Evolutionary conservation across 2,329 filamentous ascomycete species (phyloP), one percentile per base, ranked within the genome.

Genomic region (Sporothrix brunneoviolacea): DNA sequence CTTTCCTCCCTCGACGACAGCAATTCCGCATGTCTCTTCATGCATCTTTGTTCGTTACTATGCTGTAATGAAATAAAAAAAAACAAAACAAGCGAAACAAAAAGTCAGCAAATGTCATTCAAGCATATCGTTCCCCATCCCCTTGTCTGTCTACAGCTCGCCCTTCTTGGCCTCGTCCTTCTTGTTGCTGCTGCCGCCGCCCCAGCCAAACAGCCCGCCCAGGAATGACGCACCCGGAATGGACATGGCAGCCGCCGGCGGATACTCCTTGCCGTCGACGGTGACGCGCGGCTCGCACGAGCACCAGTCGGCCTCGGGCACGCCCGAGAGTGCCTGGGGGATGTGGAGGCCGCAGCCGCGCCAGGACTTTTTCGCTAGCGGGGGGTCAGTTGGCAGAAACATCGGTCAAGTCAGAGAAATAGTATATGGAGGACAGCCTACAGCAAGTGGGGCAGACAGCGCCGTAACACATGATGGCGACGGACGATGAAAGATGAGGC

Each of bases 361-460:
- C 73, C 73, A 76, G 22, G 72, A 61, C 57, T 70, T 67, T 61
- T 73, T 75, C 24, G 69, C 73, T 76, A n/a, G n/a, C n/a, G n/a
- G n/a, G n/a, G n/a, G n/a, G n/a, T n/a, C n/a, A n/a, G n/a, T n/a
- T n/a, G n/a, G n/a, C n/a, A n/a, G 51, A 57, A 60, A 8, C 54
- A 55, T 35, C 56, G 33, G 32, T 55, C 12, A 16, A 4, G 59
- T n/a, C 58, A 59, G 48, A 55, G 13, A 24, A 28, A 3, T 13
- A 27, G 10, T n/a, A 40, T 21, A 21, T 21, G 8, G 22, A 10
- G 9, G 27, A 8, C 9, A 32, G 6, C 69, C 60, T 58, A 72
- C 70, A 67, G 63, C 70, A 73, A 16, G 62, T 69, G 21, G 66
- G 54, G 54, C 70, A 73, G 21, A 62, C 68, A 6, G 69, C 63